Base-by-base conservation (phyloP, 345 rosid species). In the Murraya paniculata region DNA sequence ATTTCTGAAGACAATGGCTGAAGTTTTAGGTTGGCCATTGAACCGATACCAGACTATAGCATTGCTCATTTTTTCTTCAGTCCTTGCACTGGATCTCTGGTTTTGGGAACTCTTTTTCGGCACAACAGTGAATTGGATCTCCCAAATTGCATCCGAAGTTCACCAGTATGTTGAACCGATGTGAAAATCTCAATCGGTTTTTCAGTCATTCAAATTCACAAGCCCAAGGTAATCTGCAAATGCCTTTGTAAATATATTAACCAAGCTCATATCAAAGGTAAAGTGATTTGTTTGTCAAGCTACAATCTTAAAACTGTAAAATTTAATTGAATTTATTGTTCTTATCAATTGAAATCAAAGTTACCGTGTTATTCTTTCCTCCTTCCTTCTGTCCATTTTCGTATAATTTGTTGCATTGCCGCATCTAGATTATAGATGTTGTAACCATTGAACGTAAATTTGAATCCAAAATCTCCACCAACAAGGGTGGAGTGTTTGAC, bases 31-130 rank as follows among this genome's bases (percentile, higher is more conserved):
- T 13, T 95, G 98, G 99, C 96, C 96, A 9, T 70, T 95, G 81
- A 93, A 95, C 82, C 87, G 96, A 67, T 93, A 93, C 85, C 98
- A 92, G 82, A 95, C 97, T 7, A 65, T 90, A 80, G 98, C 97
- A 36, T 83, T 95, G 80, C 85, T 92, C 45, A 90, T 93, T 45
- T 87, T 92, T 81, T 93, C 96, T 9, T 85, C 88, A 0, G 88
- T 93, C 9, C 97, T 95, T 7, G 99, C 97, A 0, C 1, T 93
- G 65, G 98, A 93, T 84, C 94, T 96, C 71, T 93, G 91, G 92
- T 89, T 91, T 48, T 93, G 97, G 98, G 96, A 89, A 81, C 89
- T 90, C 21, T 93, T 96, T 79, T 87, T 87, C 27, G 89, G 87
- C 79, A 85, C 90, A 2, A 79, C 93, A 1, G 88, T 88, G 71